Base-by-base conservation (phyloP, 208 protist species). In the Endotrypanum monterogeii region DNA sequence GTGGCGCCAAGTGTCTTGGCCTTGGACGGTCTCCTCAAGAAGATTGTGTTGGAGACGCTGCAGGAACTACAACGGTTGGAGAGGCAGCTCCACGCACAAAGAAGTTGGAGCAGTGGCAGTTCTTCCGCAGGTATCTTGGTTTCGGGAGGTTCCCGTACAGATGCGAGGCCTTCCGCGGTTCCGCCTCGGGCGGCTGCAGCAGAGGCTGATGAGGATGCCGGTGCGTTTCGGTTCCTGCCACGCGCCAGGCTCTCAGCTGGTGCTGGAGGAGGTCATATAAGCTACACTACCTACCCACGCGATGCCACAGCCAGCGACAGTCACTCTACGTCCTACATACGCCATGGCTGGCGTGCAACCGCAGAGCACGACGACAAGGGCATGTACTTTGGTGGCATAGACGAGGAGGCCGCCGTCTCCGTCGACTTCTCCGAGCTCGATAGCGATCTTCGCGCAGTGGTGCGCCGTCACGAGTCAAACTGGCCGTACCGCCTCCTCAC, bases 21-120 rank as follows among this genome's bases (percentile, higher is more conserved):
- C 12, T 71, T 96, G 55, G 89, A 94, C 44, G 75, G 71, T 3
- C 57, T 91, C 28, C 83, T 96, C 51, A 70, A 69, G 65, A 88
- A 87, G 56, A 89, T 96, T 41, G 71, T 92, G 35, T 61, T 72
- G 50, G 90, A 96, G 69, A 83, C 91, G 28, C 76, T 91, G 41
- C 80, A 74, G 20, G 92, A 94, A 76, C 77, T 94, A n/a, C 86
- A 92, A 23, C 61, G 65, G 0, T 20, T 91, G 32, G 82, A 93
- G 55, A 28, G 60, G 63, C 39, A 39, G 37, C 71, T 55, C 20
- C 66, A 75, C 11, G 32, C 23, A 61, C 71, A 32, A 50, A 58
- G 50, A 8, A 51, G 58, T 23, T 16, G 9, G 41, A 55, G 39
- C n/a, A 44, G n/a, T 52, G 60, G 25, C 32, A 8, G 30, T n/a